These are phyloP conservation scores for Psilocybe sp. DNA, from an alignment of 768 basidiomycete species.

Conservation along the genomic window DNA sequence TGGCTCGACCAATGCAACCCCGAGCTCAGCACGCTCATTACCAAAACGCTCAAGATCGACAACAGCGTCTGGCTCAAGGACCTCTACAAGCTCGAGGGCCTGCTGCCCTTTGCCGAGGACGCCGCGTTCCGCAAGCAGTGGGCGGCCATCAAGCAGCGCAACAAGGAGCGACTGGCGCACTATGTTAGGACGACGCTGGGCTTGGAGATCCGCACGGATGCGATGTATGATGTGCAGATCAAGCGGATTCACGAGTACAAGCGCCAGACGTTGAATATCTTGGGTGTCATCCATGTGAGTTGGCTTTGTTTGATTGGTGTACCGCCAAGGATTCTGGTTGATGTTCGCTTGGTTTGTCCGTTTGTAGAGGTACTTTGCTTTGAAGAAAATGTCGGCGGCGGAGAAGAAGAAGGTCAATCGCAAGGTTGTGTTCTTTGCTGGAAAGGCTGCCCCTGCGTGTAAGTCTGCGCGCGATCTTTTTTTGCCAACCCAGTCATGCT, in stretches of 20 bases:
- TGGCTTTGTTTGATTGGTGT: background rate
- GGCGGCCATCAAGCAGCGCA: conserved; percentile 82
- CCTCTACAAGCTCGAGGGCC: conserved; percentile 70
- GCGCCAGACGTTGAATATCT: conserved; percentile 93
- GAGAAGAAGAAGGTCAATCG: conserved; percentile 82
- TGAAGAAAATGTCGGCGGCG: conserved; percentile 76
- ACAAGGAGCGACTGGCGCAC: conserved; percentile 86
- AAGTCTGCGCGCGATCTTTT: conserved; percentile 31
- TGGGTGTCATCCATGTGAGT: conserved; percentile 82
- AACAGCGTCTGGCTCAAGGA: conserved; percentile 86
- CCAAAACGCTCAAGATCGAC: conserved; percentile 71
- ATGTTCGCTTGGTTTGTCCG: background rate
- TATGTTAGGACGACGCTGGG: conserved; percentile 73
- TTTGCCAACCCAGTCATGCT: background rate
- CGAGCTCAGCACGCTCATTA: conserved; percentile 79
- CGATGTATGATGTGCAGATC: conserved; percentile 91
- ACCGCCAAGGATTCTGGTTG: background rate
- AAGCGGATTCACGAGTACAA: conserved; percentile 95
- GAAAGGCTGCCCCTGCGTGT: conserved; percentile 95
- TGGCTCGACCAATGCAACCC: conserved; percentile 98
- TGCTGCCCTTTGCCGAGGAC: conserved; percentile 72
- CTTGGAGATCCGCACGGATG: conserved; percentile 65
- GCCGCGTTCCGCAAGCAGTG: conserved; percentile 75
- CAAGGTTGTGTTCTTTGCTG: conserved; percentile 95
- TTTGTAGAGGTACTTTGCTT: conserved; percentile 67